Conservation (phyloP, 441 rosid genomes). For the Viola pubescens region DNA sequence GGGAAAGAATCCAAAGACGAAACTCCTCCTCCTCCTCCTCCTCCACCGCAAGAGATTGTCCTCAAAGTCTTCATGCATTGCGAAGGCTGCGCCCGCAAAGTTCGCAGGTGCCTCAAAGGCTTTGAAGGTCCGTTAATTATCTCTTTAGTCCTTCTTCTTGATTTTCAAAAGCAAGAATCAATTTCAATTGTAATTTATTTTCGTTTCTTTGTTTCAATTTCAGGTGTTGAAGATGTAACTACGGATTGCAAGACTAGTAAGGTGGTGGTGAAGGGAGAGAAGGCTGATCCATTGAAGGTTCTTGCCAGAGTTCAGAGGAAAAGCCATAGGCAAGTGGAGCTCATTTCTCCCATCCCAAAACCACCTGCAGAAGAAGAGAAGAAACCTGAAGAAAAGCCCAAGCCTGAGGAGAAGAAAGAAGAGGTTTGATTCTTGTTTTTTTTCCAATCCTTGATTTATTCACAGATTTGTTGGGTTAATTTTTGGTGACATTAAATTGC, state of each 20-base stretch:
- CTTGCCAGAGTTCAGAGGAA: constrained; percentile 52
- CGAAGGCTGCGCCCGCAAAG: constrained; percentile 78
- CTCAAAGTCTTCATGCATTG: constrained; percentile 80
- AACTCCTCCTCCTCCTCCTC: constrained; percentile 35
- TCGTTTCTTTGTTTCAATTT: not conserved
- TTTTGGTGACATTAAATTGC: constrained; percentile 10
- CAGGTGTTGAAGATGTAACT: constrained; percentile 65
- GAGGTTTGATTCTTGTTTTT: constrained; percentile 30
- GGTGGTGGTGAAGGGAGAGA: constrained; percentile 77
- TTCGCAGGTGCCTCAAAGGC: constrained; percentile 59
- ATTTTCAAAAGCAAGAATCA: not conserved
- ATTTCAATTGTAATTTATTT: not conserved
- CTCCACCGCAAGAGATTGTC: constrained; percentile 42
- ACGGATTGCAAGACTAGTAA: constrained; percentile 57
- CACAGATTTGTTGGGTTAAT: not conserved
- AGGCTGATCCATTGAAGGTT: constrained; percentile 68
- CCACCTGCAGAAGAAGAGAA: constrained; percentile 43
- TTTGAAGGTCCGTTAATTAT: constrained; percentile 43
- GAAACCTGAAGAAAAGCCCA: constrained; percentile 50
- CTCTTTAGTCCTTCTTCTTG: not conserved
- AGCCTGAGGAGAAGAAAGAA: constrained; percentile 66
- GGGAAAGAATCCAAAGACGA: constrained; percentile 34
- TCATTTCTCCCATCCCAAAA: constrained; percentile 71
- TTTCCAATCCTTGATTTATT: not conserved
- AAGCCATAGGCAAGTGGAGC: constrained; percentile 60